phyloP scores from a whole-genome alignment of 192 early-diverging fungal genomes.

The Lobosporangium transversale region DNA sequence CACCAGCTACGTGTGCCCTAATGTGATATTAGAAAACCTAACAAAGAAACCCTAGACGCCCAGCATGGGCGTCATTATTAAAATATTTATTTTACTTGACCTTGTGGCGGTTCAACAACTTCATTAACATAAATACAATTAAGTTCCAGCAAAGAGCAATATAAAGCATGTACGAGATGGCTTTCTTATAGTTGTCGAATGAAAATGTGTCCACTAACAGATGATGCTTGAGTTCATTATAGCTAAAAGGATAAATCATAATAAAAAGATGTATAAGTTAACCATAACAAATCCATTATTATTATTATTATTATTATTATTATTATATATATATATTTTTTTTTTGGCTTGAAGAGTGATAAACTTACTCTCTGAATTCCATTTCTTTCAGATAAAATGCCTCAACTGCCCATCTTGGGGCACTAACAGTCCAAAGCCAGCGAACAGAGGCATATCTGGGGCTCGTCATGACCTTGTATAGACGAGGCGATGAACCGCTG shows the following conservation, averaged over 20 bases:
- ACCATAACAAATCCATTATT: too few species aligned
- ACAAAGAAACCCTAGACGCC: too few species aligned
- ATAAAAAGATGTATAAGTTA: neutral
- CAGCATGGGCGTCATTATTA: too few species aligned
- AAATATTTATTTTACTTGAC: constrained; percentile 42
- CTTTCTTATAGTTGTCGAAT: constrained; percentile 33
- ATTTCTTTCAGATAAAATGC: constrained; percentile 67
- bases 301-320: too few species aligned
- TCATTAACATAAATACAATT: constrained; percentile 29
- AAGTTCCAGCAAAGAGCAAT: constrained; percentile 40
- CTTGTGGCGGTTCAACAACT: constrained; percentile 42
- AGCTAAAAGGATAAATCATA: constrained; percentile 2
- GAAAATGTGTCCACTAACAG: constrained; percentile 24
- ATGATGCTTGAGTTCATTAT: constrained; percentile 38
- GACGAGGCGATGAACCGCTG: constrained; percentile 62
- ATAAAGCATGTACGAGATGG: constrained; percentile 32
- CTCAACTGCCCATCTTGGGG: constrained; percentile 71
- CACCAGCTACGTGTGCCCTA: too few species aligned
- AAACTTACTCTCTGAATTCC: constrained; percentile 27
- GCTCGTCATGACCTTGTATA: constrained; percentile 49
- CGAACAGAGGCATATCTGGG: constrained; percentile 37
- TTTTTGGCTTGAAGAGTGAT: neutral
- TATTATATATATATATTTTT: too few species aligned
- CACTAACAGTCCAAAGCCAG: constrained; percentile 64
- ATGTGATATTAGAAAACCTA: too few species aligned